Evolutionary conservation across 352 stramenopile species (phyloP), one percentile per base, ranked within the genome.

Genomic region (Phytophthora tentaculata): DNA sequence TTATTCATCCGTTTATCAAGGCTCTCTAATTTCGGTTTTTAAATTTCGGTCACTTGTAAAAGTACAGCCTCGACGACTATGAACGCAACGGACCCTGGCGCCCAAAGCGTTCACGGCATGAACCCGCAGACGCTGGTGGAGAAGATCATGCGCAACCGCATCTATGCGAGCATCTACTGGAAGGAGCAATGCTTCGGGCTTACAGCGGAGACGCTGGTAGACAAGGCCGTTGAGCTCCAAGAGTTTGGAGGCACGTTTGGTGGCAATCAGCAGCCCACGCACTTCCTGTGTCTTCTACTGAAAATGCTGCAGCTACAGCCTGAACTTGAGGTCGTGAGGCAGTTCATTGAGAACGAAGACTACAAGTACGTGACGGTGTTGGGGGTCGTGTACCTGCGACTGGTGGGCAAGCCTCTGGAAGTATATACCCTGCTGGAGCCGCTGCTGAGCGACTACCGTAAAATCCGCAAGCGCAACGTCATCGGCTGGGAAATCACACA

Each of bases 301-400:
- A 99, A 99, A 82, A 90, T 99, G 83, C 76, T 99, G 44, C 97
- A 99, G 77, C 87, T 99, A 47, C 91, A 98, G 70, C 97, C 97
- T 1, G 96, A 99, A 64, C 80, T 95, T 35, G 97, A 99, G 28
- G 97, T 99, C 43, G 82, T 99, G 23, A 71, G 64, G 26, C 76
- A 86, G 41, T 99, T 99, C 71, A 93, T 99, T 19, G 76, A 98
- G 57, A 98, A 99, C 70, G 94, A 98, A 8, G 94, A 99, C 66
- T 99, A 99, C 84, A 99, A 99, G 84, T 99, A 99, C 77, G 82
- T 99, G 50, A 91, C 94, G 44, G 84, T 96, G 12, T 77, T 99
- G 12, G 98, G 97, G 3, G 95, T 95, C 2, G 98, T 99, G 64
- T 99, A 99, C 73, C 53, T 99, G 56, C 80, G 97, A 14, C 82